These are phyloP conservation scores for Amaranthus cruentus DNA, from an alignment of 148 eudicot genomes.

Conservation along the genomic window DNA sequence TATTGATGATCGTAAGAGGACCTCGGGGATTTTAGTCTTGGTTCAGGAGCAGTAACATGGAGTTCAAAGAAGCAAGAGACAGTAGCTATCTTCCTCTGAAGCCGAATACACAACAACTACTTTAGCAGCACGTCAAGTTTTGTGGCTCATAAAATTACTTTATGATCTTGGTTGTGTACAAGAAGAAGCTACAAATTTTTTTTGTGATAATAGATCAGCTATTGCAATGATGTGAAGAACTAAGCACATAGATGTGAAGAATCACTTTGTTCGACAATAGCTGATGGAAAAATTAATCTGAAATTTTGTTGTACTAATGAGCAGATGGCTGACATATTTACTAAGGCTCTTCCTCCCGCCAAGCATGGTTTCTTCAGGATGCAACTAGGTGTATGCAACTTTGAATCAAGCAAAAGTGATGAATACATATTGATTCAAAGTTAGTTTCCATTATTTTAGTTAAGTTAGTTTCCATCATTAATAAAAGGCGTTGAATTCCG, in stretches of 20 bases:
- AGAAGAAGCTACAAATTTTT: background rate
- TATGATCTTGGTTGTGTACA: background rate
- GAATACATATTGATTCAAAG: no score
- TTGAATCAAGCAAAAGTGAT: no score
- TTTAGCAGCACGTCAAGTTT: slow-evolving; percentile 7
- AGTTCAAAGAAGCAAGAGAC: slow-evolving; percentile 18
- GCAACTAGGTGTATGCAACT: no score
- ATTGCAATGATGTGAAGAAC: slow-evolving; percentile 15
- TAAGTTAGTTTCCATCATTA: no score
- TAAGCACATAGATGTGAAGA: slow-evolving; percentile 13
- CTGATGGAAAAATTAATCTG: background rate
- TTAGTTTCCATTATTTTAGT: no score
- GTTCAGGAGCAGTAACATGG: background rate
- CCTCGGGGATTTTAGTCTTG: slow-evolving; percentile 4
- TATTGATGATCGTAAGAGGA: slow-evolving; percentile 14
- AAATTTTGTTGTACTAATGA: slow-evolving; percentile 20
- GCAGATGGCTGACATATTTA: slow-evolving; percentile 4
- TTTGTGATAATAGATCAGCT: slow-evolving; percentile 13
- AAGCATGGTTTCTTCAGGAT: slow-evolving; percentile 7
- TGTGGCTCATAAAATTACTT: slow-evolving; percentile 7
- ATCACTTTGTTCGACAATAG: slow-evolving; percentile 6
- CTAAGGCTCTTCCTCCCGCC: background rate
- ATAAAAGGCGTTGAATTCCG: no score
- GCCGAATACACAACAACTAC: slow-evolving; percentile 4
- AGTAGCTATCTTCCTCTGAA: slow-evolving; percentile 1